Conservation (phyloP, 768 basidiomycete species). For the Phlebiopsis flavidoalba region DNA sequence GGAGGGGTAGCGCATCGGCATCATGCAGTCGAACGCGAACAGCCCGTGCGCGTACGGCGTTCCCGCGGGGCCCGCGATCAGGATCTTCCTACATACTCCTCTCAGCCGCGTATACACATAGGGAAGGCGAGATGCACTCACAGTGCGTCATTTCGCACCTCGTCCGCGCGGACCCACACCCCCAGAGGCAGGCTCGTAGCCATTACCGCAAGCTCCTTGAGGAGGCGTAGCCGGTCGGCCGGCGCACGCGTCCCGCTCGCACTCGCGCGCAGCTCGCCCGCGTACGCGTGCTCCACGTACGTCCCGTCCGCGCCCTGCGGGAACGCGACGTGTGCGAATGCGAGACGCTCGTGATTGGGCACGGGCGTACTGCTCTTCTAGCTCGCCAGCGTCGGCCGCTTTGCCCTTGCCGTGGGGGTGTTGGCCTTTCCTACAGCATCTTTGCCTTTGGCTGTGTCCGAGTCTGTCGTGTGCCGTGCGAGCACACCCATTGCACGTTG, state of each 20-base stretch:
- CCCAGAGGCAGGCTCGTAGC: conserved; percentile 52
- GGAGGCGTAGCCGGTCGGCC: conserved; percentile 44
- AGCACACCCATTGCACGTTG: conserved; percentile 41
- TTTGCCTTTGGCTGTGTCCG: not conserved
- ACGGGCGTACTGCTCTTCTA: conserved; percentile 36
- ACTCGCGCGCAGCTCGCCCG: conserved; percentile 26
- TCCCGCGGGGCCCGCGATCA: conserved; percentile 61
- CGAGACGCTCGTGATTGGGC: conserved; percentile 44
- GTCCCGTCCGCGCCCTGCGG: conserved; percentile 16
- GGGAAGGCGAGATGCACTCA: conserved; percentile 24
- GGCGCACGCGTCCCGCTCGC: conserved; percentile 37
- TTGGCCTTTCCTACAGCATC: too few relatives aligned
- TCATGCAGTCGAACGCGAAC: conserved; percentile 58
- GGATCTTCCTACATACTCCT: conserved; percentile 35
- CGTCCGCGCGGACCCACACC: conserved; percentile 53
- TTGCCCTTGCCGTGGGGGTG: conserved; percentile 14
- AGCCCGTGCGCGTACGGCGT: conserved; percentile 67
- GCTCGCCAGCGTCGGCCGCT: conserved; percentile 31
- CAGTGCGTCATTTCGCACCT: conserved; percentile 53
- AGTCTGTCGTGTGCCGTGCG: conserved; percentile 19
- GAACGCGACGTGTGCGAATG: conserved; percentile 41
- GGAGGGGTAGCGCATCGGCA: conserved; percentile 48
- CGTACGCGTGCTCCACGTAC: conserved; percentile 30
- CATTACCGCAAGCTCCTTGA: conserved; percentile 52
- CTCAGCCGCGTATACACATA: not conserved